phyloP scores from a whole-genome alignment of 495 filamentous ascomycete species.

The Aspergillus steynii region DNA sequence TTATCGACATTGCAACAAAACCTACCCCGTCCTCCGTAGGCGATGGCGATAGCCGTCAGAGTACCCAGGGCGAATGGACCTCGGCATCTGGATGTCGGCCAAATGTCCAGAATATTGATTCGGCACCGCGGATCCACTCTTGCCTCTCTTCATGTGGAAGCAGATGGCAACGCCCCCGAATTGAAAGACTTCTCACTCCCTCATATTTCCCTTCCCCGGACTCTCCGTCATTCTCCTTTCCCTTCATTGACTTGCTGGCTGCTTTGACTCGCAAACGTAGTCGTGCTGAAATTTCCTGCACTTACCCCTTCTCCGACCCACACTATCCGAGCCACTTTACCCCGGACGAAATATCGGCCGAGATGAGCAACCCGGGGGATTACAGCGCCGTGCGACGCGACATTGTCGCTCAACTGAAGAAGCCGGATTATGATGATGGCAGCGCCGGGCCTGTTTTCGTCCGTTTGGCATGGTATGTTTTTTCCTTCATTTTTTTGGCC shows the following conservation, averaged over 20 bases:
- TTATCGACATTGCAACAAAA: too few species aligned
- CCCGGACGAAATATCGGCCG: conserved; percentile 35
- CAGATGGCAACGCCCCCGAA: conserved; percentile 14
- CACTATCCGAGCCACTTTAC: conserved; percentile 11
- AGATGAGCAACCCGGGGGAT: conserved; percentile 45
- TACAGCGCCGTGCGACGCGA: conserved; percentile 55
- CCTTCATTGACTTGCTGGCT: neutral
- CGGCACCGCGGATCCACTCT: conserved; percentile 37
- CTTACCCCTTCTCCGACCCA: conserved; percentile 6
- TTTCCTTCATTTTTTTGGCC: conserved; percentile 7
- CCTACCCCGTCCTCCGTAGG: neutral
- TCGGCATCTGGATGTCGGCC: conserved; percentile 34
- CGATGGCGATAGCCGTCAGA: neutral
- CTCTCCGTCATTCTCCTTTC: conserved; percentile 8
- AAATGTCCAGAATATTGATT: conserved; percentile 22
- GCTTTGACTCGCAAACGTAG: conserved; percentile 3
- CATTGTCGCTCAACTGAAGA: conserved; percentile 55
- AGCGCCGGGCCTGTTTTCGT: conserved; percentile 63
- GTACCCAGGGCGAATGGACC: conserved; percentile 23
- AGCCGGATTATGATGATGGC: conserved; percentile 63
- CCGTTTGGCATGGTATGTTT: conserved; percentile 58
- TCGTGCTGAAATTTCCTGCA: conserved; percentile 1
- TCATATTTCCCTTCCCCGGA: conserved; percentile 13
- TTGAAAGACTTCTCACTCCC: conserved; percentile 17
- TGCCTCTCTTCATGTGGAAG: conserved; percentile 35